Conservation (phyloP, 1,284 basidiomycete species). For the Apiotrichum veenhuisii region DNA sequence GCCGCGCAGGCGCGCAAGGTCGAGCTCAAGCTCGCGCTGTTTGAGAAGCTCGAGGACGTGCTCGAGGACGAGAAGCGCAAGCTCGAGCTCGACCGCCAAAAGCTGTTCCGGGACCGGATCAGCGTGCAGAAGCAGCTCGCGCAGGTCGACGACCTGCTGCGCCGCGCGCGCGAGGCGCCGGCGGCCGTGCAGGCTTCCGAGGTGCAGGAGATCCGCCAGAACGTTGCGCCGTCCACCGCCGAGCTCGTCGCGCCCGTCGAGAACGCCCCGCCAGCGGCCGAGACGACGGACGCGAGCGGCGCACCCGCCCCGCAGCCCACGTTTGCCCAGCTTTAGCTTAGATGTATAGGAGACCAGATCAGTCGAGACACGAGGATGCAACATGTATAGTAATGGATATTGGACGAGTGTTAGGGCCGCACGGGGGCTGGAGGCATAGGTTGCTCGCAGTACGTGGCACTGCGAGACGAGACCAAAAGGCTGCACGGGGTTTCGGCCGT, state of each 20-base stretch:
- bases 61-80: slow-evolving; percentile 86
- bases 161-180: slow-evolving; percentile 27
- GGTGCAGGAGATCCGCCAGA: slow-evolving; percentile 5
- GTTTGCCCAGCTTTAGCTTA: slow-evolving; percentile 16
- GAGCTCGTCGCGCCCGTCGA: slow-evolving; percentile 10
- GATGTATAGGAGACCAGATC: slow-evolving; percentile 2
- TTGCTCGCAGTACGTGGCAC: no score
- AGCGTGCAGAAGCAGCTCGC: slow-evolving; percentile 60
- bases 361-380: no score
- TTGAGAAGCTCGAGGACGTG: slow-evolving; percentile 84
- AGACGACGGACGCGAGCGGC: background rate
- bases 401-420: no score
- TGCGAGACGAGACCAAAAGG: no score
- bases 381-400: slow-evolving; percentile 11
- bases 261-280: background rate
- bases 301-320: background rate
- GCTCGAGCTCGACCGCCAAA: slow-evolving; percentile 89
- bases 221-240: slow-evolving; percentile 16
- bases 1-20: no score
- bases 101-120: slow-evolving; percentile 86
- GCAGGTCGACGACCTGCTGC: slow-evolving; percentile 41
- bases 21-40: slow-evolving; percentile 48
- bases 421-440: no score
- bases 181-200: slow-evolving; percentile 5
- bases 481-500: no score